These are phyloP conservation scores for Silene noctiflora DNA, from an alignment of 179 eudicot species.

Conservation along the genomic window DNA sequence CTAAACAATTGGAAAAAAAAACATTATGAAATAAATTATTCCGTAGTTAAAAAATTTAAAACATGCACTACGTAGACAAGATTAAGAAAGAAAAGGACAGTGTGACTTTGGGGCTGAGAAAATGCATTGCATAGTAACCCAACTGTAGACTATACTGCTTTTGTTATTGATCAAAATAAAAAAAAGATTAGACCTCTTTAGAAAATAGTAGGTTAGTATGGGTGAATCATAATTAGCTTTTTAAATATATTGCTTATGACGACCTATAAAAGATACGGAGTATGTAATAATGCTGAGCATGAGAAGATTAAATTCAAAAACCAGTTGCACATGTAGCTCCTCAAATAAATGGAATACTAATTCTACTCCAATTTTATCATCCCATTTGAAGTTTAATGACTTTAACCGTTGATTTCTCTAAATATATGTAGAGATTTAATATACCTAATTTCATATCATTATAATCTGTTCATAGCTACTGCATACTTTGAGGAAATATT, in stretches of 20 bases:
- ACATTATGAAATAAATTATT: neutral
- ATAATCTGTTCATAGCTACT: too few relatives aligned
- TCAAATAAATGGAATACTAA: neutral
- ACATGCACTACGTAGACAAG: neutral
- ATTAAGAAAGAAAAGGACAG: neutral
- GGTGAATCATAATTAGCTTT: neutral
- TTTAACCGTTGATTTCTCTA: neutral
- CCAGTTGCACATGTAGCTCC: neutral
- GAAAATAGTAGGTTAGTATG: too few relatives aligned
- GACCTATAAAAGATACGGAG: neutral
- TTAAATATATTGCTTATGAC: neutral
- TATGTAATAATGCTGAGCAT: neutral
- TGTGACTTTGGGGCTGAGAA: neutral
- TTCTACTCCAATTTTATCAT: neutral
- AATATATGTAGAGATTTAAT: neutral
- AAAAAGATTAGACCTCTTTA: too few relatives aligned
- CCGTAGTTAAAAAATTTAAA: neutral
- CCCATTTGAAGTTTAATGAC: neutral
- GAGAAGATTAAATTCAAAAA: neutral
- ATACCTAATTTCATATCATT: neutral
- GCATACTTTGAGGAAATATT: neutral
- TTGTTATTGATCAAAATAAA: neutral
- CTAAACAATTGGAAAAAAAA: neutral
- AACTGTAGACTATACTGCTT: neutral
- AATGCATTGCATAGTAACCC: neutral